Percentiles rank a stretch among this genome's conserved stretches.
Evolutionary conservation across 345 rosid species (phyloP).

Genomic region (Eutrema heterophyllum): DNA sequence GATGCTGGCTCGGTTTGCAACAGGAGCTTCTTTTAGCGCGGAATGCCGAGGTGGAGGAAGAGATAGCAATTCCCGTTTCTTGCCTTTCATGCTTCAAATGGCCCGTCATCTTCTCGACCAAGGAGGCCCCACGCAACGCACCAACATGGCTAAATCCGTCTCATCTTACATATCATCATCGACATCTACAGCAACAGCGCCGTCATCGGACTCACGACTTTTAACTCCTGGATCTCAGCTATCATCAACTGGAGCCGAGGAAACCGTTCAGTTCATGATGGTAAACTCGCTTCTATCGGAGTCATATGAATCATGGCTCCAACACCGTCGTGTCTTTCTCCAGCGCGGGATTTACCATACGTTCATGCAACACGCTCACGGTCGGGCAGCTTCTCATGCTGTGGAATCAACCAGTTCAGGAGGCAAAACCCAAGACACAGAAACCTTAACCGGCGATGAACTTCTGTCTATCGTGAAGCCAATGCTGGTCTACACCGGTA

Average conservation of each 20-base stretch:
- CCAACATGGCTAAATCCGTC: slow-evolving; percentile 71
- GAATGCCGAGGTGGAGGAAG: slow-evolving; percentile 95
- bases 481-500: slow-evolving; percentile 83
- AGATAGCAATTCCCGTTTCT: slow-evolving; percentile 95
- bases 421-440: slow-evolving; percentile 36
- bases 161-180: slow-evolving; percentile 57
- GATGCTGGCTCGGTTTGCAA: slow-evolving; percentile 99
- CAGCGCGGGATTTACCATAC: slow-evolving; percentile 91
- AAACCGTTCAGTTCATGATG: slow-evolving; percentile 96
- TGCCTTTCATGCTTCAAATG: slow-evolving; percentile 95
- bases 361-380: slow-evolving; percentile 81
- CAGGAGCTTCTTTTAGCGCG: slow-evolving; percentile 88
- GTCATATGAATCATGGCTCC: slow-evolving; percentile 89
- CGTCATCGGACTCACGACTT: slow-evolving; percentile 46
- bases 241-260: slow-evolving; percentile 58
- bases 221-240: slow-evolving; percentile 48
- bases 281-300: slow-evolving; percentile 88
- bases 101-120: slow-evolving; percentile 93
- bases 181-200: slow-evolving; percentile 15
- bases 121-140: slow-evolving; percentile 70
- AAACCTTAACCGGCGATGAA: slow-evolving; percentile 41
- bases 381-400: slow-evolving; percentile 46
- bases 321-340: slow-evolving; percentile 77
- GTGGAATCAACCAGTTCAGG: slow-evolving; percentile 44
- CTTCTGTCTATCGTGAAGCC: slow-evolving; percentile 63